A percentile compares a stretch with the other conserved stretches of the same genome.
Conservation (phyloP, 208 protist species). For the Leptomonas seymouri region DNA sequence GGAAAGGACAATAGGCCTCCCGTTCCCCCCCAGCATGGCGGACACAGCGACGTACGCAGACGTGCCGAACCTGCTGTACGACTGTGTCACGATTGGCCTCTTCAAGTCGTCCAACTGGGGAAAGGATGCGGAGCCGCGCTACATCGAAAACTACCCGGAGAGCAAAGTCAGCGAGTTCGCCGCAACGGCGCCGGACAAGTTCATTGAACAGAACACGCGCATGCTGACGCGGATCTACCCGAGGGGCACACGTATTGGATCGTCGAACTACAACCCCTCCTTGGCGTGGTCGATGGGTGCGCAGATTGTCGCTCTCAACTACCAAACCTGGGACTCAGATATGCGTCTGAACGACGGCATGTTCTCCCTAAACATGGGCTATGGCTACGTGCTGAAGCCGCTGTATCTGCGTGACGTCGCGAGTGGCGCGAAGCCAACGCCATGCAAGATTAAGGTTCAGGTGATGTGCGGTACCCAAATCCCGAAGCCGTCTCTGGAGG, state of each 20-base stretch:
- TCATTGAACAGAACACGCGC: slow-evolving; percentile 54
- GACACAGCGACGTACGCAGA: slow-evolving; percentile 26
- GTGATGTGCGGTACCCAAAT: slow-evolving; percentile 70
- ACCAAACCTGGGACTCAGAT: slow-evolving; percentile 74
- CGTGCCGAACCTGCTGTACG: slow-evolving; percentile 30
- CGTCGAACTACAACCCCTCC: slow-evolving; percentile 93
- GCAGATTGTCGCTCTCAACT: slow-evolving; percentile 94
- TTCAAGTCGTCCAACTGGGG: slow-evolving; percentile 58
- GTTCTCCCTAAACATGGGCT: slow-evolving; percentile 92
- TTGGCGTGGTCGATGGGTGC: slow-evolving; percentile 77
- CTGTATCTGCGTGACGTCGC: slow-evolving; percentile 37
- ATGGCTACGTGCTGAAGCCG: slow-evolving; percentile 95
- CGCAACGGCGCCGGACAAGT: slow-evolving; percentile 22
- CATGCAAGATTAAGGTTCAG: slow-evolving; percentile 37
- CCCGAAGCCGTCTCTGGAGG: slow-evolving; percentile 56
- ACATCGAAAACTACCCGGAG: slow-evolving; percentile 65
- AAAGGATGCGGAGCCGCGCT: slow-evolving; percentile 46
- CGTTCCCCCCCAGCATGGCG: slow-evolving; percentile 4
- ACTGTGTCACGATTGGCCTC: slow-evolving; percentile 48
- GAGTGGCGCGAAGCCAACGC: slow-evolving; percentile 15
- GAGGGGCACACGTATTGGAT: slow-evolving; percentile 83
- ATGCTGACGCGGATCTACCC: slow-evolving; percentile 94
- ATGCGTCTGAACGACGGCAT: slow-evolving; percentile 83
- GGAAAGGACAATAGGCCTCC: not conserved
- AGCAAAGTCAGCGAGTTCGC: slow-evolving; percentile 49